Conservation (phyloP, 2,329 filamentous ascomycete species). For the Xylariaceae sp. region DNA sequence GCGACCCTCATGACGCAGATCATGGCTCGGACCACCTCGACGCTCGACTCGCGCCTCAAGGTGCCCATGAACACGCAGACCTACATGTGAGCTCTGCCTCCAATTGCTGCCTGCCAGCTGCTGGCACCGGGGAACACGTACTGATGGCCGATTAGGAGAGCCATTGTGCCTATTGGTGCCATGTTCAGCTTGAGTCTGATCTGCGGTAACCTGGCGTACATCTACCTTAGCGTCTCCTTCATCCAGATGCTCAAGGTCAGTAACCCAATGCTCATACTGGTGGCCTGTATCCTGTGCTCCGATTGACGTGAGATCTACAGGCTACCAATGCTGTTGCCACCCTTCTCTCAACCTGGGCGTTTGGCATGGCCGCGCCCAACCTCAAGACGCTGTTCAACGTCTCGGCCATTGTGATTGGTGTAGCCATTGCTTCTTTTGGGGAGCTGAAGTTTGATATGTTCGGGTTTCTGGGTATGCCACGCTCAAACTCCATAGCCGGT, state of each 20-base stretch:
- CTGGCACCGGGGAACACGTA: background rate
- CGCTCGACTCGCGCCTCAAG: slow-evolving; percentile 56
- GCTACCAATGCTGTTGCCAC: slow-evolving; percentile 62
- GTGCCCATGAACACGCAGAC: slow-evolving; percentile 55
- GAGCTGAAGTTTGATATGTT: slow-evolving; percentile 63
- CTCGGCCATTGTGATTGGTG: slow-evolving; percentile 45
- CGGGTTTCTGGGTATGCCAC: slow-evolving; percentile 44
- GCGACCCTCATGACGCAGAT: slow-evolving; percentile 60
- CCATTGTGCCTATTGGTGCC: slow-evolving; percentile 59
- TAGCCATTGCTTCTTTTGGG: slow-evolving; percentile 48
- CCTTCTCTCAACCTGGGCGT: slow-evolving; percentile 56
- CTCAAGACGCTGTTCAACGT: slow-evolving; percentile 41
- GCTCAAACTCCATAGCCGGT: background rate
- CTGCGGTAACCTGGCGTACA: slow-evolving; percentile 61
- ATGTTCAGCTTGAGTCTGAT: slow-evolving; percentile 61
- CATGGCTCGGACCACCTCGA: slow-evolving; percentile 54
- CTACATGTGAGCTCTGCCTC: slow-evolving; percentile 36
- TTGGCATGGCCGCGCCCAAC: slow-evolving; percentile 43
- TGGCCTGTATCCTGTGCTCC: too few species aligned
- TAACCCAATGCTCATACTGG: slow-evolving; percentile 13
- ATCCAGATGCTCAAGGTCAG: slow-evolving; percentile 61
- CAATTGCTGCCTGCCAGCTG: background rate
- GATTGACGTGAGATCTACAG: slow-evolving; percentile 23
- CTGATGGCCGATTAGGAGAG: slow-evolving; percentile 27
- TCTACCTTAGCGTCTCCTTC: slow-evolving; percentile 61